A percentile compares a stretch with the other conserved stretches of the same genome.
Conservation (phyloP, 768 basidiomycete genomes). For the Lactarius evosmus region DNA sequence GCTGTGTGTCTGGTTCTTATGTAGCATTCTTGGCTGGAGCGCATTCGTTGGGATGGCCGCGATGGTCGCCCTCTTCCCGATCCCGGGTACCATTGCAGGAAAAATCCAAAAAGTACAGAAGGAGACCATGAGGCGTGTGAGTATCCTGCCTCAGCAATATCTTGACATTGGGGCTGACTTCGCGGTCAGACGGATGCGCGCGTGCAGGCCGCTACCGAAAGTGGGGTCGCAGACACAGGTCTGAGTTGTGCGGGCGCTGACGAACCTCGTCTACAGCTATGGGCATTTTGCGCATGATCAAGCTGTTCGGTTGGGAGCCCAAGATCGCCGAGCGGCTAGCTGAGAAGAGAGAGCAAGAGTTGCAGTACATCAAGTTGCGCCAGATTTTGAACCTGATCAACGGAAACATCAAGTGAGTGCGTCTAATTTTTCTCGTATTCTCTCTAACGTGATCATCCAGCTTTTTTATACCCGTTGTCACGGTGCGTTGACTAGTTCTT, state of each 20-base stretch:
- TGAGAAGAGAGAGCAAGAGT: conserved; percentile 41
- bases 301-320: conserved; percentile 63
- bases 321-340: conserved; percentile 39
- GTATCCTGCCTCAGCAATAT: not conserved
- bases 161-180: not conserved
- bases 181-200: conserved; percentile 43
- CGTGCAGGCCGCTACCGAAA: conserved; percentile 45
- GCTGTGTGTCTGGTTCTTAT: conserved; percentile 42
- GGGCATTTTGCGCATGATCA: conserved; percentile 45
- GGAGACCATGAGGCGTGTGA: conserved; percentile 41
- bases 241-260: not conserved
- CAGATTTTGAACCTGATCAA: conserved; percentile 37
- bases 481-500: conserved; percentile 25
- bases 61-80: conserved; percentile 41
- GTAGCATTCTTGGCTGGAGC: conserved; percentile 51
- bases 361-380: conserved; percentile 37
- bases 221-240: conserved; percentile 24
- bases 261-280: conserved; percentile 31
- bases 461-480: conserved; percentile 39
- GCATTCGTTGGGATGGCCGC: conserved; percentile 42
- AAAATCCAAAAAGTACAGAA: conserved; percentile 38
- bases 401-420: conserved; percentile 34
- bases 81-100: conserved; percentile 42
- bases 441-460: conserved; percentile 26
- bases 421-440: not conserved